Percentiles rank a stretch among this genome's conserved stretches.
These are phyloP conservation scores for Naganishia friedmannii DNA, from an alignment of 768 basidiomycete genomes.

Conservation along the genomic window DNA sequence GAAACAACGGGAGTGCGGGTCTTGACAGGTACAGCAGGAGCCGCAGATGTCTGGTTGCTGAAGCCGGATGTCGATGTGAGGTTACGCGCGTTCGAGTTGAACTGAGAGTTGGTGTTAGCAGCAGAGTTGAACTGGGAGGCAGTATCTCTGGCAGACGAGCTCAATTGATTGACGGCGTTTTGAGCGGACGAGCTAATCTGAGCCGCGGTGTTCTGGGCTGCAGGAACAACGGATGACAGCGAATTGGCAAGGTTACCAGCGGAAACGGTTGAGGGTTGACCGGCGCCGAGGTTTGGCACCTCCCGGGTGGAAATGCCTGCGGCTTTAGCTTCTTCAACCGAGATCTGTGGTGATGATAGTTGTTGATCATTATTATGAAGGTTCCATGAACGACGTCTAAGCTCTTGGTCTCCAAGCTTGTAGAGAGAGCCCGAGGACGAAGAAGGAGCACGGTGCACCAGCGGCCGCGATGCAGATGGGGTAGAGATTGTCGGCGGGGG, in stretches of 20 bases:
- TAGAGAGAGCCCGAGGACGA: constrained; percentile 7
- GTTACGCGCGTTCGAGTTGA: too few species aligned
- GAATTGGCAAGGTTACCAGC: constrained; percentile 14
- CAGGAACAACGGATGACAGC: constrained; percentile 5
- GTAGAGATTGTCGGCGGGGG: neutral
- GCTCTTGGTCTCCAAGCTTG: constrained; percentile 8
- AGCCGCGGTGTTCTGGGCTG: constrained; percentile 9
- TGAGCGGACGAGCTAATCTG: constrained; percentile 12
- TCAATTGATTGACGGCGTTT: neutral
- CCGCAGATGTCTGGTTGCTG: constrained; percentile 5
- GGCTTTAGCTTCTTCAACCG: constrained; percentile 47
- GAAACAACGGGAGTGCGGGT: neutral
- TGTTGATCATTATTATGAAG: constrained; percentile 13
- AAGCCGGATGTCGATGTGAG: neutral
- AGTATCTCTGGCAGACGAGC: neutral
- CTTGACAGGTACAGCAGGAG: constrained; percentile 10
- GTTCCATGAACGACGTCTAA: constrained; percentile 24
- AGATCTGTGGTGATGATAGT: constrained; percentile 36
- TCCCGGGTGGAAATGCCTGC: constrained; percentile 40
- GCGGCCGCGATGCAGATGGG: neutral
- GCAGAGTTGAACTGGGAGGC: neutral
- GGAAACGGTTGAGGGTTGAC: neutral
- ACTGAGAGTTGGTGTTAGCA: neutral
- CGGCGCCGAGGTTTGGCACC: constrained; percentile 37
- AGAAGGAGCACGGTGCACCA: constrained; percentile 4